Percentiles rank a stretch among this genome's conserved stretches.
These are phyloP conservation scores for Lentinula raphanica DNA, from an alignment of 768 basidiomycete species.

Conservation along the genomic window DNA sequence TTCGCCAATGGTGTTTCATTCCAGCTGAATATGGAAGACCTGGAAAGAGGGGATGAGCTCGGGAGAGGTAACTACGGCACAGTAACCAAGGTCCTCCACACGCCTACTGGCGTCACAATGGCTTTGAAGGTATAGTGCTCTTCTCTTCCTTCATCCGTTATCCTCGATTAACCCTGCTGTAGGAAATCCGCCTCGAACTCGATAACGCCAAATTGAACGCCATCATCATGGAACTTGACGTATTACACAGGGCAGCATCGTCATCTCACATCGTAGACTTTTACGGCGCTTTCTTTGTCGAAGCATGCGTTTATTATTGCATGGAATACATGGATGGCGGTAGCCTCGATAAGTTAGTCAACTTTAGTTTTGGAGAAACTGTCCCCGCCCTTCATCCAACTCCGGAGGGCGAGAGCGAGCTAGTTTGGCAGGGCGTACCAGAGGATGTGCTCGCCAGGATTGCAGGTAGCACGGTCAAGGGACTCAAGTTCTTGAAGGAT, in stretches of 20 bases:
- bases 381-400: slow-evolving; percentile 2
- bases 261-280: slow-evolving; percentile 95
- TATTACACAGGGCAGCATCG: slow-evolving; percentile 77
- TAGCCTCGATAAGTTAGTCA: slow-evolving; percentile 79
- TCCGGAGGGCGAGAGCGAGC: slow-evolving; percentile 13
- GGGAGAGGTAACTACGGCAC: slow-evolving; percentile 97
- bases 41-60: slow-evolving; percentile 87
- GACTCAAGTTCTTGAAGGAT: slow-evolving; percentile 94
- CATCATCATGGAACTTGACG: slow-evolving; percentile 98
- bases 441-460: slow-evolving; percentile 84
- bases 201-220: slow-evolving; percentile 91
- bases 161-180: slow-evolving; percentile 11
- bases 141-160: neutral
- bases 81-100: slow-evolving; percentile 92
- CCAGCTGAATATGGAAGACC: slow-evolving; percentile 91
- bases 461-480: slow-evolving; percentile 76
- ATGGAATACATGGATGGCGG: slow-evolving; percentile 99
- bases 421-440: slow-evolving; percentile 42
- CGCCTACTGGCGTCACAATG: slow-evolving; percentile 92
- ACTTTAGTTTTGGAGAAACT: slow-evolving; percentile 18
- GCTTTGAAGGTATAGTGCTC: slow-evolving; percentile 87
- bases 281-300: slow-evolving; percentile 98
- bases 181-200: slow-evolving; percentile 98
- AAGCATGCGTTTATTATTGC: slow-evolving; percentile 99
- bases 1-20: slow-evolving; percentile 90